Evolutionary conservation across 2,329 filamentous ascomycete genomes (phyloP), one percentile per base, ranked within the genome.

Genomic region (Pyricularia sp.): DNA sequence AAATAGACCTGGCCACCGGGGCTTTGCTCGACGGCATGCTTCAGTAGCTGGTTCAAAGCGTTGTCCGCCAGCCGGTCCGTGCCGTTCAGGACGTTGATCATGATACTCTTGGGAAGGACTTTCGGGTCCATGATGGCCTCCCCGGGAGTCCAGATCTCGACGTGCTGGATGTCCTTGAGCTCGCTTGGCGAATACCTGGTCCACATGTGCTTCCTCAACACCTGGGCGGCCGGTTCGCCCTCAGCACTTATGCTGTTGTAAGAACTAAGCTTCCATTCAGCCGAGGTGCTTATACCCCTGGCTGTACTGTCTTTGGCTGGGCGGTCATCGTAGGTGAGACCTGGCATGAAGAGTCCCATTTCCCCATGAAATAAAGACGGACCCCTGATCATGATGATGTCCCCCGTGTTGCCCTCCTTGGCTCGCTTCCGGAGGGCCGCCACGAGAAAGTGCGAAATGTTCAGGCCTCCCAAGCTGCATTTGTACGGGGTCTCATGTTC

Each of bases 141-240:
- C n/a, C 67, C 69, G 3, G 58, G 67, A 17, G 28, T 25, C 67
- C 67, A 70, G 64, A 70, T 33, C 14, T 70, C 69, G n/a, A 69
- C 50, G 23, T 42, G 2, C 3, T 14, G 5, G 25, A 58, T 17
- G 2, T 10, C 7, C 28, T 23, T 64, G 12, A 50, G 28, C 59
- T 63, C 59, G 14, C 28, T n/a, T 7, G 59, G 59, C 3, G 59
- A 26, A 14, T 30, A 28, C 59, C 59, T 63, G 10, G 59, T 63
- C 59, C 14, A 23, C 25, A 63, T 20, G 59, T 28, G 14, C 1
- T 28, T 26, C 59, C 59, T 63, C 59, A 63, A 25, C 10, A 28
- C 25, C 4, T 63, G 25, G 7, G 59, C 59, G 14, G 59, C 59
- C 25, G 59, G 25, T 20, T 28, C 7, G 11, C 25, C 59, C 1